Conservation (phyloP, 2,329 filamentous ascomycete species). For the Colletotrichum acutatum region DNA sequence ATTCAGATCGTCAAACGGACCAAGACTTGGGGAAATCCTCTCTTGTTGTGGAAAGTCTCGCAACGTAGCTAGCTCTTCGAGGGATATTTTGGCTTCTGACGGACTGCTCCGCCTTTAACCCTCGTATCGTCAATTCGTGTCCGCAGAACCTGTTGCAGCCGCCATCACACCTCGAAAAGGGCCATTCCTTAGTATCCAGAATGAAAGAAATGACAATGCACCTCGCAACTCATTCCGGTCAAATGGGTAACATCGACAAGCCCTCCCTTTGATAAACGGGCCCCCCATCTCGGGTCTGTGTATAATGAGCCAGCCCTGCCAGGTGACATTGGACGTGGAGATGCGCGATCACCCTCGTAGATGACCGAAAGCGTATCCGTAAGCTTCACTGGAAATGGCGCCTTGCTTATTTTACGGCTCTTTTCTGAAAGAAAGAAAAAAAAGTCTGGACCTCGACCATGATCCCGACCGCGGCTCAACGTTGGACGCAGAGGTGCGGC, state of each 20-base stretch:
- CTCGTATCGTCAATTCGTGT: not conserved
- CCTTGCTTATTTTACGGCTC: not conserved
- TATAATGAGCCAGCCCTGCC: not conserved
- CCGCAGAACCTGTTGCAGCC: too few relatives aligned
- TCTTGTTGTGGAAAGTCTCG: not conserved
- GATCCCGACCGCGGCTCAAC: too few relatives aligned
- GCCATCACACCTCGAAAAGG: too few relatives aligned
- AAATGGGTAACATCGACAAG: not conserved
- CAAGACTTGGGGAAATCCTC: not conserved
- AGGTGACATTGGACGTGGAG: not conserved
- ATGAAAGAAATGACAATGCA: not conserved
- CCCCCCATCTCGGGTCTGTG: not conserved
- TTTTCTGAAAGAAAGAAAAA: too few relatives aligned
- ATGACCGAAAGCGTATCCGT: not conserved
- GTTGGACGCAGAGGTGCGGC: too few relatives aligned
- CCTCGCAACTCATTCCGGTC: not conserved
- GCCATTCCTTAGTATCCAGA: too few relatives aligned
- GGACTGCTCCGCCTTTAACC: not conserved
- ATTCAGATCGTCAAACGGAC: not conserved
- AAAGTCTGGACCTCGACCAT: too few relatives aligned
- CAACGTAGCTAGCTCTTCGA: too few relatives aligned
- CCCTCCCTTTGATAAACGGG: not conserved
- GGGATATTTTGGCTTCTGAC: not conserved
- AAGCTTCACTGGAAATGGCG: not conserved
- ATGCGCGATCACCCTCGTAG: not conserved